Base-by-base conservation (phyloP, 2,329 filamentous ascomycete species). In the Cercospora nicotianae region DNA sequence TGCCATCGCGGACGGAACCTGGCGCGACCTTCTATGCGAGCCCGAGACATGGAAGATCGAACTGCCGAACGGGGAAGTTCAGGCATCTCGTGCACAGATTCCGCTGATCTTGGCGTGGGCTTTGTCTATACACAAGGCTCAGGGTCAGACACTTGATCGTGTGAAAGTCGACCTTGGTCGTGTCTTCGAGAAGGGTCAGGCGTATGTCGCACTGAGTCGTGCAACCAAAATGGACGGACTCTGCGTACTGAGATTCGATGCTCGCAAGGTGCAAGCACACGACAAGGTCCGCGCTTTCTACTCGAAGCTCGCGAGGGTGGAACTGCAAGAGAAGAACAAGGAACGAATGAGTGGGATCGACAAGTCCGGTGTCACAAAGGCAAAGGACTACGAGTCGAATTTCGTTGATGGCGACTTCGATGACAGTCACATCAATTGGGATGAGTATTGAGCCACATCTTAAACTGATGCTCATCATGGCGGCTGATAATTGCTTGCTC, bases 31-130 rank as follows among this genome's bases (percentile, higher is more conserved):
- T 61, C 87, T 98, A 8, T 94, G 93, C 78, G 87, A 92, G 70
- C 91, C 90, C 10, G 95, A 98, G 78, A 87, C 91, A 39, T 99
- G 95, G 95, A 99, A 97, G 79, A 91, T 97, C 28, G 96, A 99
- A 77, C 85, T 96, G n/a, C 95, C 95, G 1, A 97, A 91, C 65
- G 95, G 95, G 58, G 94, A 98, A 78, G 86, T 98, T 0, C 93
- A 97, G 79, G 95, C 95, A 1, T 92, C 92, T 69, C 91, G 95
- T 45, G 86, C 86, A 57, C 85, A 87, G 68, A 80, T 87, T 5
- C 95, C 95, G 0, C 85, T 99, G 61, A 98, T 99, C 70, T 85
- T 99, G 31, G 95, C 95, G 0, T 99, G 95, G 95, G 95, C 95
- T 1, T 82, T 99, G 20, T 97, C 93, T 0, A 99, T 99, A 68